A percentile compares a stretch with the other conserved stretches of the same genome.
These are phyloP conservation scores for Pseudomassariella vexata DNA, from an alignment of 2,329 filamentous ascomycete genomes.

Conservation along the genomic window DNA sequence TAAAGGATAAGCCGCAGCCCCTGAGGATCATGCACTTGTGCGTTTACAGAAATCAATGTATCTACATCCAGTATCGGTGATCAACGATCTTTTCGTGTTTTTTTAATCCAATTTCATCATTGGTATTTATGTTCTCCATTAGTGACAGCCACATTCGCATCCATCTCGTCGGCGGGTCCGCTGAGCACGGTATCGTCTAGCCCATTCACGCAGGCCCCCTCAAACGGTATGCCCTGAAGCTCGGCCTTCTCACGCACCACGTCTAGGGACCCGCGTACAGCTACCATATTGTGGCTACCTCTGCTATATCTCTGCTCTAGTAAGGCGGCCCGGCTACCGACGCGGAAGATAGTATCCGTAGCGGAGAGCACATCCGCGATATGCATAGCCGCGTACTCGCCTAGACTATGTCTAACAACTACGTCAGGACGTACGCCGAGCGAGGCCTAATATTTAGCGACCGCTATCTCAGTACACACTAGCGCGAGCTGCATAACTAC, in stretches of 20 bases:
- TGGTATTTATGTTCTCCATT: too few species aligned
- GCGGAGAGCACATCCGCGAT: slow-evolving; percentile 53
- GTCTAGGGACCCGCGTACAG: too few species aligned
- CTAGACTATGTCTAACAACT: slow-evolving; percentile 43
- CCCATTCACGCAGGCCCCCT: slow-evolving; percentile 58
- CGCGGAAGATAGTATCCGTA: slow-evolving; percentile 52
- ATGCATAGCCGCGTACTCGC: slow-evolving; percentile 55
- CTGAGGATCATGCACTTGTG: too few species aligned
- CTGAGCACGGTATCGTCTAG: slow-evolving; percentile 56
- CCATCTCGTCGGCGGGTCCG: slow-evolving; percentile 42
- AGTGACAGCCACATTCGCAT: too few species aligned
- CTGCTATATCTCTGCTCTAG: slow-evolving; percentile 46
- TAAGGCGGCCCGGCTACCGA: slow-evolving; percentile 50
- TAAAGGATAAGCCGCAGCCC: too few species aligned
- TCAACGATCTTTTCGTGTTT: too few species aligned
- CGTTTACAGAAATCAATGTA: too few species aligned
- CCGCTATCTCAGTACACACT: slow-evolving; percentile 28
- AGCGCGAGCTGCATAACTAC: slow-evolving; percentile 25
- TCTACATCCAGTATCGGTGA: too few species aligned
- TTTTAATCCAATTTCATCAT: too few species aligned
- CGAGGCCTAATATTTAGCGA: slow-evolving; percentile 30
- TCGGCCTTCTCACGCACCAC: neutral
- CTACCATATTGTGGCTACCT: slow-evolving; percentile 55
- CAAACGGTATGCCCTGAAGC: slow-evolving; percentile 21
- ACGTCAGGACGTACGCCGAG: slow-evolving; percentile 32